Evolutionary conservation across 768 basidiomycete genomes (phyloP), one percentile per base, ranked within the genome.

Genomic region (Amanita brunnescens): DNA sequence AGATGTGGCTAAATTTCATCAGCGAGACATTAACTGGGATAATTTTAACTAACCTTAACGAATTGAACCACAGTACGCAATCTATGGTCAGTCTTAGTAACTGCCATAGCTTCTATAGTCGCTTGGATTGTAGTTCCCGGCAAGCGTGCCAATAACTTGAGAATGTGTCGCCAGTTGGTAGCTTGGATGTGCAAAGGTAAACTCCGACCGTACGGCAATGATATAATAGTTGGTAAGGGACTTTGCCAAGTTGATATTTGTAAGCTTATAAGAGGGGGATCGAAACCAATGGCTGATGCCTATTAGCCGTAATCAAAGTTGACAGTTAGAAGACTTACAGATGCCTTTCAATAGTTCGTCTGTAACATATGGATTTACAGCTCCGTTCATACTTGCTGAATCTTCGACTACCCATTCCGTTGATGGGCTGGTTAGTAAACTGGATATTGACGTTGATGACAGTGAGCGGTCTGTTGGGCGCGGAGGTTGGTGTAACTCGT

Each of bases 11-110:
- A 29, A 14, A 40, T 29, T 26, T 45, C 16, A n/a, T 40, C n/a
- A 26, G 40, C n/a, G 53, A 40, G 2, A 46, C 13, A 10, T 16
- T 35, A 7, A 32, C 26, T 49, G 14, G 46, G 8, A 18, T 23
- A 16, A 34, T 8, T 20, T 44, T 12, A 13, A 58, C 75, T 47
- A 57, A 87, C 88, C 72, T 81, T 86, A 45, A 88, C 73, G 58
- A 91, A 88, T 59, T 91, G 88, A 50, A 91, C 67, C 0, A 91
- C 85, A 0, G 82, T 82, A 37, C 89, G 81, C 40, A 91, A 67
- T 54, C 74, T 76, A 46, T 83, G 70, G 5, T 77, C 76, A 1
- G 67, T 69, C 58, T 81, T 83, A 26, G 74, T 69, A 0, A 74
- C 64, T 1, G 80, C 77, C 56, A 85, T 65, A 1, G 85, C 81